phyloP scores from a whole-genome alignment of 805 yeast species.

The Torulaspora delbrueckii region DNA sequence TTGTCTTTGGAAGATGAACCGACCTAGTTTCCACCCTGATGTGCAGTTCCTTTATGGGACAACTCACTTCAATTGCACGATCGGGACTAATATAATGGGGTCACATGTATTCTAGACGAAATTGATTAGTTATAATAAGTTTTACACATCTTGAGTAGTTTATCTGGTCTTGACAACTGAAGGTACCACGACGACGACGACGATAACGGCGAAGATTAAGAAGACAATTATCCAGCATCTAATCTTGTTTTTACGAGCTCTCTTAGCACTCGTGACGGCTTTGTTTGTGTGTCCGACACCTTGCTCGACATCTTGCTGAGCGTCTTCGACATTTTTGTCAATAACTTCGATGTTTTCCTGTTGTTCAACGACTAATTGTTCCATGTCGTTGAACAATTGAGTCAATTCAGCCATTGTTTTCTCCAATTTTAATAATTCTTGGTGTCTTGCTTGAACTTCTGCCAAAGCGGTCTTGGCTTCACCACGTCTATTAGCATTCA shows the following conservation, averaged over 20 bases:
- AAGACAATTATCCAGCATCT: conserved; percentile 70
- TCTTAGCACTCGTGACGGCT: conserved; percentile 83
- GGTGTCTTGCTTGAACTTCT: conserved; percentile 94
- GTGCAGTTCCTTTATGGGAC: conserved; percentile 13
- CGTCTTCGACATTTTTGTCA: conserved; percentile 72
- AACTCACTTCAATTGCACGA: conserved; percentile 12
- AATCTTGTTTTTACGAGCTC: conserved; percentile 86
- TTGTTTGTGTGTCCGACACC: conserved; percentile 92
- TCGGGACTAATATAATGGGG: conserved; percentile 35
- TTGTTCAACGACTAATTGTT: conserved; percentile 91
- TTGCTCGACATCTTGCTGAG: conserved; percentile 86
- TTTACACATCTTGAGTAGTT: conserved; percentile 10
- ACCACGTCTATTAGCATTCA: conserved; percentile 82
- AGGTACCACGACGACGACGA: conserved; percentile 60
- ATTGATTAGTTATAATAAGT: conserved; percentile 5
- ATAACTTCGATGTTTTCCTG: conserved; percentile 80
- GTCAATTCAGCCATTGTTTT: conserved; percentile 93
- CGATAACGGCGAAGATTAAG: conserved; percentile 56
- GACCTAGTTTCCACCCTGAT: conserved; percentile 37
- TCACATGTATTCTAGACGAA: conserved; percentile 15
- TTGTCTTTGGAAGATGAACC: conserved; percentile 35
- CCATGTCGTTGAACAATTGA: conserved; percentile 93
- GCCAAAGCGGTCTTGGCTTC: conserved; percentile 93
- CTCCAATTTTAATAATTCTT: conserved; percentile 90
- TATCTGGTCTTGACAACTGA: conserved; percentile 34